Evolutionary conservation across 1,284 basidiomycete genomes (phyloP).

Genomic region (Microbotryum silenes-acaulis): DNA sequence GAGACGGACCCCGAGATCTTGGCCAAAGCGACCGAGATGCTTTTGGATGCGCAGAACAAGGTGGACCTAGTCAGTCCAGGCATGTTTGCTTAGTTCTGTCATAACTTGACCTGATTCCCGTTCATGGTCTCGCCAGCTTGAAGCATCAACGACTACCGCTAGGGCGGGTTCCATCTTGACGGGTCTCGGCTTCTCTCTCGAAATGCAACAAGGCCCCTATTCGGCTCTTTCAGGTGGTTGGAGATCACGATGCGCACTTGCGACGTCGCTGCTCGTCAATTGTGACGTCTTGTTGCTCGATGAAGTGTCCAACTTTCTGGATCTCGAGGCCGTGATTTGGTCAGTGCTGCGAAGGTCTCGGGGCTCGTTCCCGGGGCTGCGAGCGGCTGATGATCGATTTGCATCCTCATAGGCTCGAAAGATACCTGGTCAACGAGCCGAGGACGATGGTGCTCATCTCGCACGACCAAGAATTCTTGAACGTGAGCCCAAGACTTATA

Average conservation of each 20-base stretch:
- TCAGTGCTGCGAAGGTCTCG: neutral
- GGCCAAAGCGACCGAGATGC: slow-evolving; percentile 37
- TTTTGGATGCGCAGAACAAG: slow-evolving; percentile 42
- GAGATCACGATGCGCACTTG: slow-evolving; percentile 53
- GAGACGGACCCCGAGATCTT: slow-evolving; percentile 1
- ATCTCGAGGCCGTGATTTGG: slow-evolving; percentile 6
- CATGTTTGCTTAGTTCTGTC: neutral
- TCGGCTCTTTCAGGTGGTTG: slow-evolving; percentile 59
- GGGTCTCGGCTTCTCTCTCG: slow-evolving; percentile 57
- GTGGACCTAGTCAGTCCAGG: slow-evolving; percentile 43
- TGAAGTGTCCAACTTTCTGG: slow-evolving; percentile 47
- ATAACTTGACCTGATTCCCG: neutral
- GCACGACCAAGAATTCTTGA: slow-evolving; percentile 64
- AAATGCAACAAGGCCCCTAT: slow-evolving; percentile 49
- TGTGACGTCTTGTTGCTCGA: slow-evolving; percentile 45
- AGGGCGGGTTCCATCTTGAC: slow-evolving; percentile 53
- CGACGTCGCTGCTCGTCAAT: slow-evolving; percentile 44
- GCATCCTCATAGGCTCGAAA: slow-evolving; percentile 43
- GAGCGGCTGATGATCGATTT: slow-evolving; percentile 3
- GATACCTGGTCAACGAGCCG: slow-evolving; percentile 46
- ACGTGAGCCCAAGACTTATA: slow-evolving; percentile 35
- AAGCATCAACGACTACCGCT: slow-evolving; percentile 48
- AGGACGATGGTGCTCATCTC: slow-evolving; percentile 56
- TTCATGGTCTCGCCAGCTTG: slow-evolving; percentile 39
- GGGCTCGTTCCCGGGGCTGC: slow-evolving; percentile 39